phyloP scores from a whole-genome alignment of 2,329 filamentous ascomycete genomes.

The Claviceps sp. region DNA sequence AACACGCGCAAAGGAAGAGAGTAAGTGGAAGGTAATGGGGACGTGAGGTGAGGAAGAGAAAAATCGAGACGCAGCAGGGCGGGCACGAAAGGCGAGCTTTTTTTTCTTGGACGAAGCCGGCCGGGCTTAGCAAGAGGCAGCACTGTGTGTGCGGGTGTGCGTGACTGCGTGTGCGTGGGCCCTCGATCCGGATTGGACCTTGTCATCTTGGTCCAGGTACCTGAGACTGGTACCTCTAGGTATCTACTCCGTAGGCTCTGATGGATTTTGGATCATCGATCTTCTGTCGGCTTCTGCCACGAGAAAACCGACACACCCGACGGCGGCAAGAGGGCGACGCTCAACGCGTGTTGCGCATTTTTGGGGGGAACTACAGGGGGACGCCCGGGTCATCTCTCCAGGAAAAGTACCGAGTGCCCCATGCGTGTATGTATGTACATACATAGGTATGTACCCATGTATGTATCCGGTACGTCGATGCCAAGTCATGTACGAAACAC shows the following conservation, averaged over 20 bases:
- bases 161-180: neutral
- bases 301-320: neutral
- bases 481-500: neutral
- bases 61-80: slow-evolving; percentile 19
- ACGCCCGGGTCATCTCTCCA: too few relatives aligned
- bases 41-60: slow-evolving; percentile 15
- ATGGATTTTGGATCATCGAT: neutral
- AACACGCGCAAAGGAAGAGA: slow-evolving; percentile 34
- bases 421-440: too few relatives aligned
- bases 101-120: slow-evolving; percentile 9
- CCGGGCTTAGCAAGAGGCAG: neutral
- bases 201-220: neutral
- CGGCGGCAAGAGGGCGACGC: neutral
- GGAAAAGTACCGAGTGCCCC: too few relatives aligned
- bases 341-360: neutral
- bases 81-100: slow-evolving; percentile 22
- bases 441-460: too few relatives aligned
- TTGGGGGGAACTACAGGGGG: too few relatives aligned
- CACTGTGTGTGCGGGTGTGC: neutral
- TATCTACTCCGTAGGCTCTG: too few relatives aligned
- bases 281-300: slow-evolving; percentile 2
- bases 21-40: slow-evolving; percentile 22
- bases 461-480: neutral
- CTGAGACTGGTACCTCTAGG: too few relatives aligned
- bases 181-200: slow-evolving; percentile 2